phyloP scores from a whole-genome alignment of 192 early-diverging fungal species.

The Spinellus fusiger region DNA sequence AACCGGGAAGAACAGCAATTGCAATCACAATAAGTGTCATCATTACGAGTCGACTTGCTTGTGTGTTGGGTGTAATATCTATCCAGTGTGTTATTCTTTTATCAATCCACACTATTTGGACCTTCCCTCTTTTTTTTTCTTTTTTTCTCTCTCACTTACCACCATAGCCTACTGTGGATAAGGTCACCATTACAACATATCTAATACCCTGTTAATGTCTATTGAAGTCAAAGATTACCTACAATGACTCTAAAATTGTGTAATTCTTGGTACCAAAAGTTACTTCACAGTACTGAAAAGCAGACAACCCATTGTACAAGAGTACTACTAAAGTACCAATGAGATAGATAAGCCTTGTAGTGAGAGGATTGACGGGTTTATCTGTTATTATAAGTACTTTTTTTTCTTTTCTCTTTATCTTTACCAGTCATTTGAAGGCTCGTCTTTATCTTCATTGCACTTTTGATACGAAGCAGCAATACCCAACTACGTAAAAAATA shows the following conservation, averaged over 20 bases:
- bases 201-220: slow-evolving; percentile 24
- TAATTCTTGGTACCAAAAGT: slow-evolving; percentile 31
- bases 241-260: slow-evolving; percentile 21
- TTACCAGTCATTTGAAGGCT: slow-evolving; percentile 41
- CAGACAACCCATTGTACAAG: slow-evolving; percentile 51
- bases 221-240: slow-evolving; percentile 30
- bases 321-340: slow-evolving; percentile 44
- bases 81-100: no score
- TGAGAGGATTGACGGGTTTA: slow-evolving; percentile 42
- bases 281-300: slow-evolving; percentile 54
- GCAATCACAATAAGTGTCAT: slow-evolving; percentile 51
- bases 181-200: slow-evolving; percentile 58
- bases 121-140: neutral
- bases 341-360: slow-evolving; percentile 46
- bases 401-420: neutral
- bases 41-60: slow-evolving; percentile 45
- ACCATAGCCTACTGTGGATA: slow-evolving; percentile 66
- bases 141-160: neutral
- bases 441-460: slow-evolving; percentile 48
- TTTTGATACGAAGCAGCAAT: slow-evolving; percentile 44
- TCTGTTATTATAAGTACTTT: slow-evolving; percentile 20
- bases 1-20: slow-evolving; percentile 48
- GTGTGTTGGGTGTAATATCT: slow-evolving; percentile 54
- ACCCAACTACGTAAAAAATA: slow-evolving; percentile 30
- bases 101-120: neutral